phyloP scores from a whole-genome alignment of 495 filamentous ascomycete species.

The Bathelium albidoporum region DNA sequence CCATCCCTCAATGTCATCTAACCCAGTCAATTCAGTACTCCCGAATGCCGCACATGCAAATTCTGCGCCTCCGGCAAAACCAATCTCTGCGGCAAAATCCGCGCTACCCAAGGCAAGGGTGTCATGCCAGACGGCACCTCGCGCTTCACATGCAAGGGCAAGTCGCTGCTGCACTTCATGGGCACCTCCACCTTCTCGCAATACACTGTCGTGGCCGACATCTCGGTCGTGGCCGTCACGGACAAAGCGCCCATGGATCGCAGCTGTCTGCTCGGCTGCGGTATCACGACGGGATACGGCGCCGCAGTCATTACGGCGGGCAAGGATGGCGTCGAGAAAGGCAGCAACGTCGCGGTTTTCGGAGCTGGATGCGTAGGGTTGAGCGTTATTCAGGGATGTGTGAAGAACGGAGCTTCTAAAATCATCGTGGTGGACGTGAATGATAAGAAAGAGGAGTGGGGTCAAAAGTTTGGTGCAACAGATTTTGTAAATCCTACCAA shows the following conservation, averaged over 20 bases:
- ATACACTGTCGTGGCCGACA: slow-evolving; percentile 97
- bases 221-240: slow-evolving; percentile 91
- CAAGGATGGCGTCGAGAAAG: slow-evolving; percentile 62
- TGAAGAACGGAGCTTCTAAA: slow-evolving; percentile 72
- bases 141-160: slow-evolving; percentile 86
- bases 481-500: slow-evolving; percentile 92
- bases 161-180: slow-evolving; percentile 97
- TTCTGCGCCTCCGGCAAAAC: slow-evolving; percentile 99
- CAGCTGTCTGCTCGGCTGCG: slow-evolving; percentile 90
- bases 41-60: slow-evolving; percentile 95
- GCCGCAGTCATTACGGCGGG: slow-evolving; percentile 82
- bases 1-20: slow-evolving; percentile 5
- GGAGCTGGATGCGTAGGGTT: slow-evolving; percentile 93
- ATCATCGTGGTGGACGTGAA: slow-evolving; percentile 98
- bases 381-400: slow-evolving; percentile 87
- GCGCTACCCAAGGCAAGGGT: slow-evolving; percentile 87
- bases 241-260: slow-evolving; percentile 89
- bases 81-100: slow-evolving; percentile 98
- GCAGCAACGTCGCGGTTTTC: slow-evolving; percentile 85
- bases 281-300: slow-evolving; percentile 97
- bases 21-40: slow-evolving; percentile 50
- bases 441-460: slow-evolving; percentile 82
- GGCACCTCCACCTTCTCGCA: slow-evolving; percentile 97
- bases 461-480: slow-evolving; percentile 88
- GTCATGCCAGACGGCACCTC: slow-evolving; percentile 98